These are phyloP conservation scores for Diplodia scrobiculata DNA, from an alignment of 2,329 filamentous ascomycete genomes.

Conservation along the genomic window DNA sequence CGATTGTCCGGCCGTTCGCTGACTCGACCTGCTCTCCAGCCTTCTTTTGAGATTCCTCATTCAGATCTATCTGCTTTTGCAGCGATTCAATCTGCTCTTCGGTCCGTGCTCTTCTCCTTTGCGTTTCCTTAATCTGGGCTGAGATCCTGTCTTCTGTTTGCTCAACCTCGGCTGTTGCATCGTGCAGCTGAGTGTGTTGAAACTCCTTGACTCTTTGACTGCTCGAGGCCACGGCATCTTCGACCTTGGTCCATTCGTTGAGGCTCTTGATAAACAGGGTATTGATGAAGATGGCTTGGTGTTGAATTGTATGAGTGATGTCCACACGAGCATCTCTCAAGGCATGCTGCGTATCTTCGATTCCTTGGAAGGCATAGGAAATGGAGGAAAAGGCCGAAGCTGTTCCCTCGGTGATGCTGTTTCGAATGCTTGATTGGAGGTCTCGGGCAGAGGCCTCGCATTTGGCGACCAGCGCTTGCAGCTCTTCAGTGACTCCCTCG, in stretches of 20 bases:
- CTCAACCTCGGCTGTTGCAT: not conserved
- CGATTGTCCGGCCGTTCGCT: conserved; percentile 10
- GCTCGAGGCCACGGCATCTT: conserved; percentile 4
- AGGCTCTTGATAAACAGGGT: not conserved
- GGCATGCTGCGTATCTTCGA: conserved; percentile 7
- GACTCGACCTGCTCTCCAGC: not conserved
- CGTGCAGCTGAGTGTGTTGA: conserved; percentile 2
- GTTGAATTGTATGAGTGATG: not conserved
- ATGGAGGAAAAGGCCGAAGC: conserved; percentile 7
- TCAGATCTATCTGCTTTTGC: conserved; percentile 13
- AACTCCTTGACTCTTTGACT: conserved; percentile 20
- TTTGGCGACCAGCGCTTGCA: conserved; percentile 4
- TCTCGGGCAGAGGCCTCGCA: conserved; percentile 4
- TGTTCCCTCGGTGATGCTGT: conserved; percentile 1
- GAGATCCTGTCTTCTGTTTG: not conserved
- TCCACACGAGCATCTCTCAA: conserved; percentile 12
- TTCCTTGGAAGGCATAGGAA: conserved; percentile 1
- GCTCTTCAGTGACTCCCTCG: not conserved
- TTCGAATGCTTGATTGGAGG: conserved; percentile 3
- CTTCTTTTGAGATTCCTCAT: not conserved
- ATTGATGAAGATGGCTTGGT: conserved; percentile 18
- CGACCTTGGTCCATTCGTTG: conserved; percentile 2
- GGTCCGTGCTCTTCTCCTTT: not conserved
- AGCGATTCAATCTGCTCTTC: conserved; percentile 15
- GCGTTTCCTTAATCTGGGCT: not conserved